Base-by-base conservation (phyloP, 768 basidiomycete species). In the Lactarius sanguifluus region DNA sequence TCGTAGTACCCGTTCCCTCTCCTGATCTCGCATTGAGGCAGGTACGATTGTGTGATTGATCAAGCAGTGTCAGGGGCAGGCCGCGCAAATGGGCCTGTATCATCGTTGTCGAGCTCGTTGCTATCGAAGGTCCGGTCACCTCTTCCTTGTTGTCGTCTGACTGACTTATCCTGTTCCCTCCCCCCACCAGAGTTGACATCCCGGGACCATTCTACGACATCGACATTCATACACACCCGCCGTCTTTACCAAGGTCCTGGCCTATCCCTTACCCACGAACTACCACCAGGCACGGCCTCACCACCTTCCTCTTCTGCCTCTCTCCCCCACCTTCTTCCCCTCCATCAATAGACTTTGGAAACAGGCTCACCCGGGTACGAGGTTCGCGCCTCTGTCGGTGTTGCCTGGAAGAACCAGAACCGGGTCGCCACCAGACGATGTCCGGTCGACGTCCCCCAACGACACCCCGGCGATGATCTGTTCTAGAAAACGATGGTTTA, bases 211-310 rank as follows among this genome's bases (percentile, higher is more conserved):
- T 87, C 91, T 25, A 92, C 92, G 2, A 90, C 87, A 0, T 89
- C 87, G 34, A 88, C 86, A 0, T 94, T 92, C 71, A 74, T 92
- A 34, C 88, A 89, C 69, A 83, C 80, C 64, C 81, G 84, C 0
- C 82, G 89, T 36, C 73, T 91, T 9, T 94, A 92, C 73, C 92
- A 93, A 76, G 91, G 91, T 2, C 89, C 88, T 3, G 87, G 86
- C 20, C 79, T 93, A 9, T 91, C 92, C 0, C 90, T 76, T 93
- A 3, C 90, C 91, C 0, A 79, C 81, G 0, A 76, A 86, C 60
- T 88, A 92, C 73, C 81, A 87, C 73, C 85, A 85, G 65, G 92
- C 28, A 2, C 28, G 28, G 92, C 0, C 79, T 81, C 38, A 90
- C 91, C 0, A 89, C 88, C 0, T 94, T 94, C 77, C 81, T 91